Evolutionary conservation across 805 yeast species (phyloP), one percentile per base, ranked within the genome.

Genomic region (Metschnikowia matae): DNA sequence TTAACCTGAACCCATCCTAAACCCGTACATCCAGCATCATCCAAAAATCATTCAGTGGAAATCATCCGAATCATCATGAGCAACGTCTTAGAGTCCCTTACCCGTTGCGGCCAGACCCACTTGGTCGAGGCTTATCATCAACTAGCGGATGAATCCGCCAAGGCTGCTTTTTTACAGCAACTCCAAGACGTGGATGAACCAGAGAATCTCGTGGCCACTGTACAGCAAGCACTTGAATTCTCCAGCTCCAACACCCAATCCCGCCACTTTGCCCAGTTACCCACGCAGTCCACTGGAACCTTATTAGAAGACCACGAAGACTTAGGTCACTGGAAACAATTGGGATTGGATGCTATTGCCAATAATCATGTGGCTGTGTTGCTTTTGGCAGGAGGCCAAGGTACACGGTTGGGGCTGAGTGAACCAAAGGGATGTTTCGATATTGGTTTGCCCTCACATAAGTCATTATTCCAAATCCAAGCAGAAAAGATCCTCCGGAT

Each of bases 321-420:
- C 18, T 62, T 64, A 39, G 56, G 54, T 4, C 40, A 59, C 13
- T 85, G 85, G 81, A 57, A 60, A 20, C 49, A 66, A 2, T 39
- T 70, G 14, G 99, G 99, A 13, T 66, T 84, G 15, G 71, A 81
- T 23, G 87, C 92, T 31, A 84, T 94, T 48, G 67, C 80, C 15
- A 66, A 73, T 13, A 85, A 85, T 55, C 81, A 86, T 61, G 98
- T 92, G 21, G 99, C 89, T 33, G 92, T 94, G 4, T 75, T 94
- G 40, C 74, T 94, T 47, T 85, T 94, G 87, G 97, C 99, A 11
- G 99, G 99, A 50, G 99, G 99, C 45, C 99, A 94, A 68, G 99
- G 99, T 32, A 87, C 97, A 6, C 78, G 99, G 54, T 75, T 94
- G 48, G 99, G 99, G 1, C 89, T 96, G 1, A 72, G 83, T 3